Evolutionary conservation across 2,329 filamentous ascomycete species (phyloP), one percentile per base, ranked within the genome.

Genomic region (Bipolaris gigantea): DNA sequence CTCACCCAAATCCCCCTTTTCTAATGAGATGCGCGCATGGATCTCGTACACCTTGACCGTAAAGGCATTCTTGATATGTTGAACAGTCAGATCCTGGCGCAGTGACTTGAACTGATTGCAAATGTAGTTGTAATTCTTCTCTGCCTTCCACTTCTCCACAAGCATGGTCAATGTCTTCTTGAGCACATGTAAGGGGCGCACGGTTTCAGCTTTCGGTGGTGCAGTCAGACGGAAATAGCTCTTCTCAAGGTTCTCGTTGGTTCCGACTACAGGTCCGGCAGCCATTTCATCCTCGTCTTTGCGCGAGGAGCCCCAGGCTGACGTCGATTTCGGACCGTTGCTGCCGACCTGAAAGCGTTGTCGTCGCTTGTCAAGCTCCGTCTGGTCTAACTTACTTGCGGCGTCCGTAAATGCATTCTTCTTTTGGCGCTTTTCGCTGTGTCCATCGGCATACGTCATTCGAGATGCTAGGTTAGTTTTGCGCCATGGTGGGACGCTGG

Each of bases 1-100:
- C 94, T 99, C 94, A 99, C 94, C 93, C 81, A 97, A 85, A 82
- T 99, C 94, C 79, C 90, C 92, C 84, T 95, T 97, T 78, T 99
- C 93, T 77, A 99, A 82, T 64, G 94, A 94, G 78, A 99, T 97
- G 57, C 94, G 88, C 61, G 93, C 94, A 78, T 99, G 94, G 58
- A 93, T 95, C 79, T 99, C 94, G 77, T 99, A 99, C 43, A 97
- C 94, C 59, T 85, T 89, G 61, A 97, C 92, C 23, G 94, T 97
- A 73, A 99, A 97, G 48, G 95, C 90, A 76, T 92, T 96, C 78
- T 91, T 92, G 79, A 99, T 92, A 71, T 90, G 93, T 77, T 99
- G 94, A 50, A 99, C 94, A 35, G 94, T 99, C 73, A 99, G 83
- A 80, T 99, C 94, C 81, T 99, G 94, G 57, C 94, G 90, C 74